Percentiles rank a stretch among this genome's conserved stretches.
phyloP scores from a whole-genome alignment of 768 basidiomycete species.

The Sporobolomyces pararoseus region DNA sequence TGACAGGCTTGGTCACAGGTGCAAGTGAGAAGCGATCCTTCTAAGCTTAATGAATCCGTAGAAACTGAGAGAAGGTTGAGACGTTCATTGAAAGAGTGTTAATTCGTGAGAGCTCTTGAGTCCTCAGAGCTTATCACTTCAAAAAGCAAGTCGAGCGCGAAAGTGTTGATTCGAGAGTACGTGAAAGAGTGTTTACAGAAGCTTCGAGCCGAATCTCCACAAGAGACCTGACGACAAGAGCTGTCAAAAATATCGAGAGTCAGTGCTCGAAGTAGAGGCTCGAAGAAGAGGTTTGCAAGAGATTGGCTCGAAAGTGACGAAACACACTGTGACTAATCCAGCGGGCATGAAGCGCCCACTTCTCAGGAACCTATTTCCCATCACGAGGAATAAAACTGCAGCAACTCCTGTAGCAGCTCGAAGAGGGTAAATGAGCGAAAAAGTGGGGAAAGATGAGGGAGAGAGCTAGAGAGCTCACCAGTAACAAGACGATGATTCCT shows the following conservation, averaged over 20 bases:
- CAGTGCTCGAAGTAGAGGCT: not conserved
- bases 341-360: conserved; percentile 43
- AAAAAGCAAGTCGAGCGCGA: not conserved
- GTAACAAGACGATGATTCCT: conserved; percentile 29
- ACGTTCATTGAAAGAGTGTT: no score
- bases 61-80: no score
- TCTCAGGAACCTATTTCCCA: conserved; percentile 39
- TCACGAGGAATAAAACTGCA: conserved; percentile 25
- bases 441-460: not conserved
- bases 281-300: no score
- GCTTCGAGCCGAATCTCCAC: conserved; percentile 36
- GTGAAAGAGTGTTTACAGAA: conserved; percentile 1
- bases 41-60: no score
- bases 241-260: conserved; percentile 14
- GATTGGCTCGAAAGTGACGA: not conserved
- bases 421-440: no score
- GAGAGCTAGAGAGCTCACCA: conserved; percentile 14
- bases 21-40: no score
- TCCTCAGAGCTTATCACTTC: not conserved
- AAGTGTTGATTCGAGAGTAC: not conserved
- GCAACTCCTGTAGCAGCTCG: conserved; percentile 15
- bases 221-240: conserved; percentile 34
- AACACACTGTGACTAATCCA: conserved; percentile 30
- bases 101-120: no score
- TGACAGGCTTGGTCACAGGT: no score